A percentile compares a stretch with the other conserved stretches of the same genome.
Conservation (phyloP, 106 monocot genomes). For the Posidonia australis region DNA sequence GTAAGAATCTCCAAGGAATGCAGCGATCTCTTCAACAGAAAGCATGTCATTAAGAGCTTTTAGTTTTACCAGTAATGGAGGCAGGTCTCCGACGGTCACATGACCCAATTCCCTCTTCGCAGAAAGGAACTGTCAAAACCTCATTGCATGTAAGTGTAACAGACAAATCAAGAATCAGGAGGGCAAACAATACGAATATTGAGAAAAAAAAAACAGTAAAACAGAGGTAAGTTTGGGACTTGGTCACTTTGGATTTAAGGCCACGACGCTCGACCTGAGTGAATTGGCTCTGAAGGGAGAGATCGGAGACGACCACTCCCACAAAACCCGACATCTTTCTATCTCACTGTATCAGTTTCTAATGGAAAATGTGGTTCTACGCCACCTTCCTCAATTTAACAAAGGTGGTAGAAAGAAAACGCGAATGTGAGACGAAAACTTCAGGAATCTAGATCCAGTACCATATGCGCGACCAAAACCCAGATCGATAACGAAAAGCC, state of each 20-base stretch:
- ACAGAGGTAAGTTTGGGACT: background rate
- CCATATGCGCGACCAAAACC: no score
- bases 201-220: background rate
- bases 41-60: slow-evolving; percentile 53
- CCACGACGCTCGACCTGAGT: slow-evolving; percentile 55
- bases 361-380: no score
- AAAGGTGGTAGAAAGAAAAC: no score
- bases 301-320: slow-evolving; percentile 56
- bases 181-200: background rate
- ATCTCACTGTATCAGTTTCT: no score
- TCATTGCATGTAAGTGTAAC: background rate
- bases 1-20: slow-evolving; percentile 41
- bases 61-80: slow-evolving; percentile 49
- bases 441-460: no score
- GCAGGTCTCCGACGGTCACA: slow-evolving; percentile 45
- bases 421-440: no score
- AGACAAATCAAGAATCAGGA: background rate
- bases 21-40: slow-evolving; percentile 46
- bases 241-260: slow-evolving; percentile 13
- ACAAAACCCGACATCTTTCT: slow-evolving; percentile 13
- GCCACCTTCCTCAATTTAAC: no score
- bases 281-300: slow-evolving; percentile 56
- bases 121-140: slow-evolving; percentile 26
- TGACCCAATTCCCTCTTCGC: slow-evolving; percentile 30
- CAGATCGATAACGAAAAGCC: no score